phyloP scores from a whole-genome alignment of 768 basidiomycete species.

The Pisolithus tinctorius region DNA sequence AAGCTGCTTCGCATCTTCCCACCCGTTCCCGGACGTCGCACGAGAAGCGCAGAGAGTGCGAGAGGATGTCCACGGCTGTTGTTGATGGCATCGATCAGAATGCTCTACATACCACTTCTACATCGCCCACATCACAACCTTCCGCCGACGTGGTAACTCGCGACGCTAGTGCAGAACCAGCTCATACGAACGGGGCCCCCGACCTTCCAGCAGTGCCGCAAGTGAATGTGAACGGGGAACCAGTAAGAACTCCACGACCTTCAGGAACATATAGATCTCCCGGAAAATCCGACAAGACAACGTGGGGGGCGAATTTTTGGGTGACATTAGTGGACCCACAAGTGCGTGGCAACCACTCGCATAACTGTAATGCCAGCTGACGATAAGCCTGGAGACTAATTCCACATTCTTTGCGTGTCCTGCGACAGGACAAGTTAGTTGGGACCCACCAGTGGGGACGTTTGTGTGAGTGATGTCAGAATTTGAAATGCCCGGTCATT shows the following conservation, averaged over 20 bases:
- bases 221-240: conserved; percentile 30
- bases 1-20: conserved; percentile 8
- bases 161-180: not conserved
- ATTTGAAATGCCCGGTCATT: conserved; percentile 13
- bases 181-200: not conserved
- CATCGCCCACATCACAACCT: not conserved
- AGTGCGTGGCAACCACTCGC: conserved; percentile 37
- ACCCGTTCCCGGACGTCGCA: conserved; percentile 1
- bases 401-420: conserved; percentile 89
- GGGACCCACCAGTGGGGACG: conserved; percentile 86
- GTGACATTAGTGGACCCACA: conserved; percentile 89
- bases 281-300: conserved; percentile 34
- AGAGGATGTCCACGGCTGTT: conserved; percentile 18
- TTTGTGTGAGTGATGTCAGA: conserved; percentile 60
- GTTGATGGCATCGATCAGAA: conserved; percentile 22
- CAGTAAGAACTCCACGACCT: conserved; percentile 25
- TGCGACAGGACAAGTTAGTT: conserved; percentile 84
- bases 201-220: conserved; percentile 24
- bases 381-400: conserved; percentile 34
- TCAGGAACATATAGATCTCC: conserved; percentile 16
- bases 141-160: conserved; percentile 3
- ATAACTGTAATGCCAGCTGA: conserved; percentile 7
- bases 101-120: conserved; percentile 2
- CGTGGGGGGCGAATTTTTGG: conserved; percentile 92
- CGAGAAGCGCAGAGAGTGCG: not conserved